A percentile compares a stretch with the other conserved stretches of the same genome.
Evolutionary conservation across 257 asterid species (phyloP).

Genomic region (Gentiana dahurica): DNA sequence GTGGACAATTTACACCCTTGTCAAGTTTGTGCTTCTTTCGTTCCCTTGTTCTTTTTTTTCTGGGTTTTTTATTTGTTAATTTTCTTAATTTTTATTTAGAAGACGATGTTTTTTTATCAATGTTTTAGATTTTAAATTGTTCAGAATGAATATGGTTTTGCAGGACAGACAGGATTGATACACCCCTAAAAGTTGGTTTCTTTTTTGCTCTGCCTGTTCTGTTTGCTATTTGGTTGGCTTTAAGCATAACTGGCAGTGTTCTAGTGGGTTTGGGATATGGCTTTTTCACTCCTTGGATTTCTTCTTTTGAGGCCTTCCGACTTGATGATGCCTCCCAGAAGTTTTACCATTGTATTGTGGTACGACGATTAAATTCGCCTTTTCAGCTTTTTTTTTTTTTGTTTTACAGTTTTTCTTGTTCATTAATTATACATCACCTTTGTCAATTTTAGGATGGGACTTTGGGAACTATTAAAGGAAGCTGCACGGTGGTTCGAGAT

Average conservation of each 20-base stretch:
- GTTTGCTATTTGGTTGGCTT: slow-evolving; percentile 75
- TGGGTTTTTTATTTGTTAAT: background rate
- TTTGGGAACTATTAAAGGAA: slow-evolving; percentile 72
- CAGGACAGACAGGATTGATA: slow-evolving; percentile 77
- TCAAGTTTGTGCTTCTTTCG: slow-evolving; percentile 39
- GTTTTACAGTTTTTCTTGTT: background rate
- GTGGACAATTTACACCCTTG: slow-evolving; percentile 76
- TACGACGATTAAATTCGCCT: slow-evolving; percentile 10
- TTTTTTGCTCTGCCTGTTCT: slow-evolving; percentile 69
- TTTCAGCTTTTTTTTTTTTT: background rate
- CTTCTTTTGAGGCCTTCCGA: slow-evolving; percentile 88
- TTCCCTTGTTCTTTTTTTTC: background rate
- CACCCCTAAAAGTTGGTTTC: slow-evolving; percentile 64
- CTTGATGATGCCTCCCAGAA: slow-evolving; percentile 43
- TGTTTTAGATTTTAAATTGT: background rate
- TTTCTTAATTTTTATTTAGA: background rate
- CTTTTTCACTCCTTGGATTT: slow-evolving; percentile 85
- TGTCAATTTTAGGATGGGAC: slow-evolving; percentile 67
- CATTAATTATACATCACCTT: background rate
- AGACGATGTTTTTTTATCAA: background rate
- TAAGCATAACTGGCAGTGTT: slow-evolving; percentile 67
- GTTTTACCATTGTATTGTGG: slow-evolving; percentile 67
- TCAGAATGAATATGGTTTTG: slow-evolving; percentile 2
- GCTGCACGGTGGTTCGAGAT: slow-evolving; percentile 85
- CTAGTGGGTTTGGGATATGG: slow-evolving; percentile 91